phyloP scores from a whole-genome alignment of 2,329 filamentous ascomycete genomes.

The Sarocladium oryzae region DNA sequence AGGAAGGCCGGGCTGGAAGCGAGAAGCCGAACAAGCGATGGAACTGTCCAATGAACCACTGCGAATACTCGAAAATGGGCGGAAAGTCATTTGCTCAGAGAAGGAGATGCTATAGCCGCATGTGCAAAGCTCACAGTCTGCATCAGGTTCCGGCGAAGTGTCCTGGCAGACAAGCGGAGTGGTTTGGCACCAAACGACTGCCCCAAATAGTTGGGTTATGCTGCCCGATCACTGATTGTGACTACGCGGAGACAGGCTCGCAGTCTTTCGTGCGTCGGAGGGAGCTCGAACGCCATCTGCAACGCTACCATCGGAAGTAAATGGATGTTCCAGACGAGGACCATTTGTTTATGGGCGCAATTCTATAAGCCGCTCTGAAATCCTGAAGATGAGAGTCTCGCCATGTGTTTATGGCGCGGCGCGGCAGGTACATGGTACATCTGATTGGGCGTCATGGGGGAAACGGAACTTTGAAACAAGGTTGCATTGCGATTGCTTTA shows the following conservation, averaged over 20 bases:
- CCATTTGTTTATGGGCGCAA: too few species aligned
- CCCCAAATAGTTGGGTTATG: background rate
- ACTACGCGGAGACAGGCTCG: background rate
- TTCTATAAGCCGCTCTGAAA: too few species aligned
- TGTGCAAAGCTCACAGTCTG: conserved; percentile 2
- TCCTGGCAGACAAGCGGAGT: background rate
- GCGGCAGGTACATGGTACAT: too few species aligned
- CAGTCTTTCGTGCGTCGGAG: background rate
- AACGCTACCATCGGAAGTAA: background rate
- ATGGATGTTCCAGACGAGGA: too few species aligned
- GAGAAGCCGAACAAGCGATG: background rate
- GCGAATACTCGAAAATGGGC: background rate
- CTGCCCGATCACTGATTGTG: background rate
- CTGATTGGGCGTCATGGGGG: background rate
- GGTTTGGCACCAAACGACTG: background rate
- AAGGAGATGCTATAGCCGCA: background rate
- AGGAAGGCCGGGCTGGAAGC: background rate
- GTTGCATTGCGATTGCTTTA: conserved; percentile 4
- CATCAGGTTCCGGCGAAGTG: background rate
- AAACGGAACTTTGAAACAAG: background rate
- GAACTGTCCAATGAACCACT: background rate
- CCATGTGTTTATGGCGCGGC: too few species aligned
- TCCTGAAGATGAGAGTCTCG: too few species aligned
- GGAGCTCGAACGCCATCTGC: background rate
- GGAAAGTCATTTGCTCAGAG: background rate